A percentile compares a stretch with the other conserved stretches of the same genome.
Conservation (phyloP, 2,329 filamentous ascomycete species). For the Plectosphaerella sp. region DNA sequence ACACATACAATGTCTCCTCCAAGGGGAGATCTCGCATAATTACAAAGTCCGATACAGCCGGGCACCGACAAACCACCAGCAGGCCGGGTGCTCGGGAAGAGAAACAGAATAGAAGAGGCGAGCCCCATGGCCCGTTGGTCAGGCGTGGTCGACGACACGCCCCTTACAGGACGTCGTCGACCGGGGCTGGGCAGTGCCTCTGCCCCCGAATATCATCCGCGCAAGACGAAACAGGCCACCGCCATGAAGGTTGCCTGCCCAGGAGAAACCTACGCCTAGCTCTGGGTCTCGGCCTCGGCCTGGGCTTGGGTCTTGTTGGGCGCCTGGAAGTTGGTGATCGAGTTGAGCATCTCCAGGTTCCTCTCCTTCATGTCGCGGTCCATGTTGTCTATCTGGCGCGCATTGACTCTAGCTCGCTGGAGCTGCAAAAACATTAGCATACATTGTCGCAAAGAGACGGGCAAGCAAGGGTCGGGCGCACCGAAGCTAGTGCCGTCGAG, state of each 20-base stretch:
- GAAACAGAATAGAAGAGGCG: not conserved
- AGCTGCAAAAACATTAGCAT: conserved; percentile 18
- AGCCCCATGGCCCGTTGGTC: no score
- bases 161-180: not conserved
- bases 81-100: not conserved
- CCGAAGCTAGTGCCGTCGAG: conserved; percentile 63
- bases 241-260: not conserved
- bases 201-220: not conserved
- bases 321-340: conserved; percentile 15
- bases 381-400: conserved; percentile 47
- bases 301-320: not conserved
- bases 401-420: conserved; percentile 26
- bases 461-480: conserved; percentile 51
- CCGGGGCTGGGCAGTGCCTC: no score
- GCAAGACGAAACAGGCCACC: not conserved
- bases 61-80: not conserved
- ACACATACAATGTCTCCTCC: not conserved
- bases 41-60: not conserved
- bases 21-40: not conserved
- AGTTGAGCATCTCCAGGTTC: conserved; percentile 33
- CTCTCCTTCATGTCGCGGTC: conserved; percentile 53
- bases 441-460: conserved; percentile 19
- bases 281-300: not conserved
- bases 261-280: not conserved
- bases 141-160: not conserved